phyloP scores from a whole-genome alignment of 2,329 filamentous ascomycete genomes.

The Parasarocladium wereldwijsianum region DNA sequence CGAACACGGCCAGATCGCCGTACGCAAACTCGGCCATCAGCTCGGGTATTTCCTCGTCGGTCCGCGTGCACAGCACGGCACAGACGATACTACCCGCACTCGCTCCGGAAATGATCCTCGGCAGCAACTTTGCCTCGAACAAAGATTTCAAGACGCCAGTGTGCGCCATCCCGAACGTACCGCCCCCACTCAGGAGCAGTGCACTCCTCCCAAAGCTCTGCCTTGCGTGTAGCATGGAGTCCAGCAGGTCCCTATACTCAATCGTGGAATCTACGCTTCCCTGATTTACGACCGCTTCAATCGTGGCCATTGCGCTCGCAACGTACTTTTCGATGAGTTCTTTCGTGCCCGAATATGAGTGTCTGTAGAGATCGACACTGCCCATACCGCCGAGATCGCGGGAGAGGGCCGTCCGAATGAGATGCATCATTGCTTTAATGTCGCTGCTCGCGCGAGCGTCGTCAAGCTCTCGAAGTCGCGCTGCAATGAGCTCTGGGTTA shows the following conservation, averaged over 20 bases:
- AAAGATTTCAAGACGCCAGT: conserved; percentile 76
- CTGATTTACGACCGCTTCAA: conserved; percentile 55
- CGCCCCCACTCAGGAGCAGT: conserved; percentile 69
- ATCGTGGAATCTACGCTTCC: conserved; percentile 36
- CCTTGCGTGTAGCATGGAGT: conserved; percentile 55
- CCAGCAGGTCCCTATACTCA: conserved; percentile 44
- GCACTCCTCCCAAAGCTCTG: conserved; percentile 79
- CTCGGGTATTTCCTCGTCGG: conserved; percentile 61
- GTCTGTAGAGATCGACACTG: conserved; percentile 65
- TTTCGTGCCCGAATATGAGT: conserved; percentile 79
- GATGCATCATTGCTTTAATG: conserved; percentile 60
- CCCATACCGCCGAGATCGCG: conserved; percentile 79
- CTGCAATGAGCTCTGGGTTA: conserved; percentile 52
- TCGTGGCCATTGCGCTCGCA: conserved; percentile 59
- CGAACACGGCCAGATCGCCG: conserved; percentile 71
- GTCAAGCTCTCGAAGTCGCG: conserved; percentile 59
- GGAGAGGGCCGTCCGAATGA: conserved; percentile 66
- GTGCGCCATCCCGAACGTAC: conserved; percentile 84
- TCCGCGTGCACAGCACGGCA: conserved; percentile 62
- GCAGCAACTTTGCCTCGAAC: conserved; percentile 59
- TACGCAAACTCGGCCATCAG: conserved; percentile 59
- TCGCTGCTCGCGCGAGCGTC: conserved; percentile 59
- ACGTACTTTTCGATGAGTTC: conserved; percentile 77
- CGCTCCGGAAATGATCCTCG: conserved; percentile 75
- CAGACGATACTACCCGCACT: conserved; percentile 81